Evolutionary conservation across 305 asterid species (phyloP).

Genomic region (Plantago coronopus): DNA sequence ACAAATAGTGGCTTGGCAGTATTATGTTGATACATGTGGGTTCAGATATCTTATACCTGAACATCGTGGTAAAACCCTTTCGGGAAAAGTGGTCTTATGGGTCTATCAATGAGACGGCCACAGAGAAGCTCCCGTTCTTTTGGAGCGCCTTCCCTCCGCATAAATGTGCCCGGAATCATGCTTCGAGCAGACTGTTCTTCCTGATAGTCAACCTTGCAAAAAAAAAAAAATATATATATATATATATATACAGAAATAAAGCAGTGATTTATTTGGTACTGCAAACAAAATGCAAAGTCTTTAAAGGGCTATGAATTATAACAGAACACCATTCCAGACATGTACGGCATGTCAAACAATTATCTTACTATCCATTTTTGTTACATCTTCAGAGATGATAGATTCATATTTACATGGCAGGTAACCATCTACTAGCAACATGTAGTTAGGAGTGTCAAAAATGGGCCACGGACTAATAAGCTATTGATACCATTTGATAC

Average conservation of each 20-base stretch:
- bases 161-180: conserved; percentile 72
- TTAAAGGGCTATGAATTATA: no score
- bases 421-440: background rate
- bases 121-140: conserved; percentile 92
- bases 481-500: no score
- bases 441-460: background rate
- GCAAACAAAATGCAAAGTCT: conserved; percentile 1
- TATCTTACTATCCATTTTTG: background rate
- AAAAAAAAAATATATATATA: conserved; percentile 26
- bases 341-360: background rate
- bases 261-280: background rate
- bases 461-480: no score
- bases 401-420: background rate
- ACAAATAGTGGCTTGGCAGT: conserved; percentile 20
- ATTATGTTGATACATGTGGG: background rate
- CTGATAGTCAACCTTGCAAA: conserved; percentile 81
- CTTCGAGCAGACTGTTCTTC: conserved; percentile 97
- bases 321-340: background rate
- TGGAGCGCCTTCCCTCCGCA: conserved; percentile 98
- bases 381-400: background rate
- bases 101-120: conserved; percentile 94
- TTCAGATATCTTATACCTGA: conserved; percentile 50
- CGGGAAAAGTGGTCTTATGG: conserved; percentile 93
- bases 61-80: conserved; percentile 91
- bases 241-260: conserved; percentile 20